phyloP scores from a whole-genome alignment of 2,329 filamentous ascomycete genomes.

The Ceratocystis colombiana region DNA sequence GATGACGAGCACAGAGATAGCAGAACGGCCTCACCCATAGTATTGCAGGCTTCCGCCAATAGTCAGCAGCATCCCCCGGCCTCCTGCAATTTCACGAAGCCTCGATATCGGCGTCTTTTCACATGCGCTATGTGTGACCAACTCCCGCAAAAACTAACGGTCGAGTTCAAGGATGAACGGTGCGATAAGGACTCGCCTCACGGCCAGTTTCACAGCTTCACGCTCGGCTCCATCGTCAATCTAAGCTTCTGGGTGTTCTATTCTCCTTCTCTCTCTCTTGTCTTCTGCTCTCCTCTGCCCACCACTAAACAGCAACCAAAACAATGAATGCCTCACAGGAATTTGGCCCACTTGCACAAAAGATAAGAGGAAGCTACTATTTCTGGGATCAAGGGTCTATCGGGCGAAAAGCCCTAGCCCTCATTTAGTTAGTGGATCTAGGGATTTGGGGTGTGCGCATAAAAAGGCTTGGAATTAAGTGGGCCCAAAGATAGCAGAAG shows the following conservation, averaged over 20 bases:
- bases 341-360: neutral
- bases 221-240: neutral
- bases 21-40: neutral
- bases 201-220: neutral
- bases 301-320: neutral
- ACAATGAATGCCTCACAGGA: slow-evolving; percentile 1
- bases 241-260: neutral
- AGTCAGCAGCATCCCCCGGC: neutral
- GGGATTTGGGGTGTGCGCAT: slow-evolving; percentile 1
- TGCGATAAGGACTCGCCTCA: slow-evolving; percentile 5
- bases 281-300: neutral
- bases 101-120: neutral
- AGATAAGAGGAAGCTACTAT: slow-evolving; percentile 16
- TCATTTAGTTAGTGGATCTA: slow-evolving; percentile 4
- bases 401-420: neutral
- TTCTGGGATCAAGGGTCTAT: neutral
- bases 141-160: slow-evolving; percentile 7
- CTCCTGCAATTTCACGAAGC: neutral
- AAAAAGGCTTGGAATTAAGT: slow-evolving; percentile 2
- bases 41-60: neutral
- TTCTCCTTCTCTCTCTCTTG: no score
- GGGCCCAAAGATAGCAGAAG: neutral
- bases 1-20: neutral
- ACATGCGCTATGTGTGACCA: neutral
- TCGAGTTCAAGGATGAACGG: slow-evolving; percentile 11